Conservation (phyloP, 306 rosid species). For the Fragaria ananassa region DNA sequence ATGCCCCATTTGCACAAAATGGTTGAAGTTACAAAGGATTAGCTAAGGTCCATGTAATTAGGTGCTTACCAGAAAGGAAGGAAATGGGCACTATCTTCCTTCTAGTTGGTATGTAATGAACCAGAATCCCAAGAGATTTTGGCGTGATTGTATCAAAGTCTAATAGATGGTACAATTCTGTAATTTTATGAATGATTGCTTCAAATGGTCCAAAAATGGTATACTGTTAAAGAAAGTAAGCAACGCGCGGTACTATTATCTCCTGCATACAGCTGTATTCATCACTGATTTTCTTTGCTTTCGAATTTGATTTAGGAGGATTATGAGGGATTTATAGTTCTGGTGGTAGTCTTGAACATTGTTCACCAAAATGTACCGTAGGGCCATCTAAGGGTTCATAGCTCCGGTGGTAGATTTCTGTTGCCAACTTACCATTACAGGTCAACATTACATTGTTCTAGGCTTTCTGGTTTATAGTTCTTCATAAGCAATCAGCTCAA, state of each 20-base stretch:
- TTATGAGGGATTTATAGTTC: neutral
- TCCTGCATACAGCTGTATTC: neutral
- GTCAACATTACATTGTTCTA: neutral
- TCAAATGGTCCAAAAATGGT: neutral
- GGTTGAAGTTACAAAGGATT: neutral
- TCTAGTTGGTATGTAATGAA: neutral
- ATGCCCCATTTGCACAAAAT: neutral
- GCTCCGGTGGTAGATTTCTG: neutral
- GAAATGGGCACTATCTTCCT: neutral
- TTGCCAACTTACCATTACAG: neutral
- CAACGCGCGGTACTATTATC: neutral
- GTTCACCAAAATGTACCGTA: neutral
- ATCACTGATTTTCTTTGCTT: neutral
- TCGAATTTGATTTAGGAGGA: neutral
- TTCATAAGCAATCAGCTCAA: neutral
- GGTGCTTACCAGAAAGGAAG: neutral
- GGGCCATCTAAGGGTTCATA: no score
- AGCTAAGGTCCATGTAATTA: neutral
- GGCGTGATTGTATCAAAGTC: slow-evolving; percentile 6
- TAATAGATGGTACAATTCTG: neutral
- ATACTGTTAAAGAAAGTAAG: neutral
- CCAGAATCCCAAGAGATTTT: neutral
- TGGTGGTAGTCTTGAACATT: neutral
- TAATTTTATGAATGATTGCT: neutral
- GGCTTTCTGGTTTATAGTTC: neutral